Base-by-base conservation (phyloP, 768 basidiomycete genomes). In the Terana coerulea region DNA sequence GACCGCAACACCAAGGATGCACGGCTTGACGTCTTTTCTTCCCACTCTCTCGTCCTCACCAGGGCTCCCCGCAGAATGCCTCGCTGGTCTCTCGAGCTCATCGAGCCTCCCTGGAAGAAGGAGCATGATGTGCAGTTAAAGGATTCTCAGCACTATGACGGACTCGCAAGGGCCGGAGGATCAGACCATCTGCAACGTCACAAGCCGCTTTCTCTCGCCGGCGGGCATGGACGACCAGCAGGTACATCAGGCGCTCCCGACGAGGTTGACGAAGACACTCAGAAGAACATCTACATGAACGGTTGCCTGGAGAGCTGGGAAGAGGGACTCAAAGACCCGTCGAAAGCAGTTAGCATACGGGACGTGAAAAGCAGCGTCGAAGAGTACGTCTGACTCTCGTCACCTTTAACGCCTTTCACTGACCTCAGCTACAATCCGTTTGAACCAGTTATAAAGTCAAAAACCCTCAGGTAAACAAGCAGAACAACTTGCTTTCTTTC, bases 351-450 rank as follows among this genome's bases (percentile, higher is more conserved):
- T 11, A 61, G 36, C 25, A 55, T 61, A 15, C 60, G 60, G 10
- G 55, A 61, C 42, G 53, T 59, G 19, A 61, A 61, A 52, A 45
- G 51, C 28, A 49, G 55, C 7, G 37, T 44, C 3, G 34, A 42
- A 19, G 24, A 59, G 58, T 56, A 35, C 36, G 59, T 55, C 4
- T 7, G 36, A 1, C 17, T 31, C 9, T 45, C 25, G 8, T 2
- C 34, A 15, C 25, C 5, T 28, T 53, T 12, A 25, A 19, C 24
- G 49, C 9, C 44, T 3, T 46, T 22, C 2, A n/a, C n/a, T n/a
- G n/a, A n/a, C n/a, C n/a, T n/a, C n/a, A n/a, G n/a, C n/a, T n/a
- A n/a, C n/a, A n/a, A n/a, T 44, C 4, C 43, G 14, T 6, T 36
- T 3, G 24, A 47, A 21, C 26, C 40, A 59, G 47, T 28, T 52